A percentile compares a stretch with the other conserved stretches of the same genome.
These are phyloP conservation scores for Candida pini DNA, from an alignment of 805 yeast species.

Conservation along the genomic window DNA sequence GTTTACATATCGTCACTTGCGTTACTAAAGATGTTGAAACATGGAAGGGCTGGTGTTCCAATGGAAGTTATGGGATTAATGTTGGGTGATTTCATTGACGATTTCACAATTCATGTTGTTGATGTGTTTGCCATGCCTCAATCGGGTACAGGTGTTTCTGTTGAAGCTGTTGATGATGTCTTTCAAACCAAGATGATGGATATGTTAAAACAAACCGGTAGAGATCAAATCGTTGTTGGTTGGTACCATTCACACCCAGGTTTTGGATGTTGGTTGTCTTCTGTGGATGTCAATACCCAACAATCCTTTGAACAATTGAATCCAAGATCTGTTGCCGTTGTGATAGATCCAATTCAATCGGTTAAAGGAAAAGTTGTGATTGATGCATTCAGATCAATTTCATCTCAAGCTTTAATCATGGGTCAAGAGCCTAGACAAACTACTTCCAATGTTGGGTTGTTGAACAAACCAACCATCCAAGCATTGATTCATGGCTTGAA, in stretches of 20 bases:
- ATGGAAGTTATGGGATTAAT: conserved; percentile 91
- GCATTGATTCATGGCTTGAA: conserved; percentile 95
- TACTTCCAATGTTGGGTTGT: conserved; percentile 90
- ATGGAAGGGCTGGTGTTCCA: conserved; percentile 88
- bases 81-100: conserved; percentile 98
- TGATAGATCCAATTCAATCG: conserved; percentile 96
- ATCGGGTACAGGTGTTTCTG: conserved; percentile 93
- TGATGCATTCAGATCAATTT: conserved; percentile 94
- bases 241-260: conserved; percentile 99
- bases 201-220: conserved; percentile 97
- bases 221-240: conserved; percentile 98
- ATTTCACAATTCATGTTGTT: conserved; percentile 91
- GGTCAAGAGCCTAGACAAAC: conserved; percentile 98
- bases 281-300: conserved; percentile 96
- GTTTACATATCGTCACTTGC: conserved; percentile 96
- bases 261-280: conserved; percentile 98
- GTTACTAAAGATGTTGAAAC: conserved; percentile 91
- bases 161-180: conserved; percentile 98
- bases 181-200: conserved; percentile 99
- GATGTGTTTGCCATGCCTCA: conserved; percentile 99
- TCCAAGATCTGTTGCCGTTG: conserved; percentile 96
- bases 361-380: conserved; percentile 98
- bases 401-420: conserved; percentile 81
- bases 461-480: conserved; percentile 94
- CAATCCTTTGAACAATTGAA: conserved; percentile 96